Percentiles rank a stretch among this genome's conserved stretches.
Conservation (phyloP, 106 monocot species). For the Xerophyta viscosa region DNA sequence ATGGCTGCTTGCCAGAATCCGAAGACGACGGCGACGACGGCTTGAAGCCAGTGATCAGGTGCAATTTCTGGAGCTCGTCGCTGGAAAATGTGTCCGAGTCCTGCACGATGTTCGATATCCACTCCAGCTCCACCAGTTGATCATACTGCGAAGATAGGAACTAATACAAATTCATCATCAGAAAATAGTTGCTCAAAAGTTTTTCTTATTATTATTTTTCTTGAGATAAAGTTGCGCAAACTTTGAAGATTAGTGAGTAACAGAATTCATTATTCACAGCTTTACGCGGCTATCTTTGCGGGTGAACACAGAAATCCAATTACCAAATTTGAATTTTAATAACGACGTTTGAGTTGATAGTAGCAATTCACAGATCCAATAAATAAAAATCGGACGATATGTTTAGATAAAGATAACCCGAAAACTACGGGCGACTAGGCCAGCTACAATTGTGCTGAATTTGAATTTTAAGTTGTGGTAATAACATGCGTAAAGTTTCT, state of each 20-base stretch:
- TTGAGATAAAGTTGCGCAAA: neutral
- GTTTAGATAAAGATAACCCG: too few relatives aligned
- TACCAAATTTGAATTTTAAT: neutral
- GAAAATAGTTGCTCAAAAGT: neutral
- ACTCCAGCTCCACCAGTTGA: slow-evolving; percentile 52
- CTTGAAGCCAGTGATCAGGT: slow-evolving; percentile 41
- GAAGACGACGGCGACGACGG: slow-evolving; percentile 17
- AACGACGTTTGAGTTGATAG: too few relatives aligned
- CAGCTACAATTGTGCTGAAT: too few relatives aligned
- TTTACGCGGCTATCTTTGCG: neutral
- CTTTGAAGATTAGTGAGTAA: neutral
- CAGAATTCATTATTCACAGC: neutral
- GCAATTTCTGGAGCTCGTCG: slow-evolving; percentile 47
- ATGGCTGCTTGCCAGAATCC: neutral
- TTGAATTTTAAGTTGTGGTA: neutral
- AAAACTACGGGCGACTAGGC: too few relatives aligned
- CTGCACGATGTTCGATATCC: slow-evolving; percentile 61
- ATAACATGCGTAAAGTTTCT: neutral
- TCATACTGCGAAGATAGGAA: slow-evolving; percentile 31
- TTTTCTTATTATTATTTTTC: too few relatives aligned
- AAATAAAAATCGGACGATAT: too few relatives aligned
- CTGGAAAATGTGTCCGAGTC: slow-evolving; percentile 55
- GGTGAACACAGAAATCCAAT: neutral
- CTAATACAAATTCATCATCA: neutral
- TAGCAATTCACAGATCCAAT: too few relatives aligned